Percentiles rank a stretch among this genome's conserved stretches.
These are phyloP conservation scores for Cenchrus americanus DNA, from an alignment of 176 grass and related monocot genomes.

Conservation along the genomic window DNA sequence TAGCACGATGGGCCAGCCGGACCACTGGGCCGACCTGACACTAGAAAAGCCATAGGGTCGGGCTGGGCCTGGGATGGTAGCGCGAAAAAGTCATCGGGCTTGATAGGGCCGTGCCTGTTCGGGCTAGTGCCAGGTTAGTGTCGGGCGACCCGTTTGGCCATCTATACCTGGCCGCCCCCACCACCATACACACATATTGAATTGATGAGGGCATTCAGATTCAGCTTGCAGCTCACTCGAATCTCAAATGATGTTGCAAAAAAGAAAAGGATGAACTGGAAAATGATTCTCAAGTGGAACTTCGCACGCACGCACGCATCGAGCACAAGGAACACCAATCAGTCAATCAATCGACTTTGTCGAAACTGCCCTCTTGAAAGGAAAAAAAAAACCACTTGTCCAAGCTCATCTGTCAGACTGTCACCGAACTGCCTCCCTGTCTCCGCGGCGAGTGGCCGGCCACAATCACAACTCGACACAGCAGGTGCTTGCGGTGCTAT, in stretches of 20 bases:
- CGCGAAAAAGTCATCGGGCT: too few species aligned
- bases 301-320: background rate
- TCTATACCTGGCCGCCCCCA: too few species aligned
- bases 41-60: too few species aligned
- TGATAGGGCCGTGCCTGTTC: too few species aligned
- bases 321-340: background rate
- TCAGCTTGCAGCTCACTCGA: background rate
- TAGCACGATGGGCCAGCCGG: too few species aligned
- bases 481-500: conserved; percentile 21
- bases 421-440: background rate
- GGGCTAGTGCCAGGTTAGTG: too few species aligned
- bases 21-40: too few species aligned
- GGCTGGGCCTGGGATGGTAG: too few species aligned
- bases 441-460: conserved; percentile 7
- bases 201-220: too few species aligned
- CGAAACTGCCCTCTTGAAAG: background rate
- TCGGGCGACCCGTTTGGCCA: too few species aligned
- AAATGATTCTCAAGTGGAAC: background rate
- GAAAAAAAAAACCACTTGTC: background rate
- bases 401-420: background rate
- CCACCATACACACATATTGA: too few species aligned
- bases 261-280: background rate
- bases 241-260: background rate
- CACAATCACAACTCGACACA: conserved; percentile 6
- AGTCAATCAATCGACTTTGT: background rate